phyloP scores from a whole-genome alignment of 352 stramenopile genomes.

The Blastocystis sp. region DNA sequence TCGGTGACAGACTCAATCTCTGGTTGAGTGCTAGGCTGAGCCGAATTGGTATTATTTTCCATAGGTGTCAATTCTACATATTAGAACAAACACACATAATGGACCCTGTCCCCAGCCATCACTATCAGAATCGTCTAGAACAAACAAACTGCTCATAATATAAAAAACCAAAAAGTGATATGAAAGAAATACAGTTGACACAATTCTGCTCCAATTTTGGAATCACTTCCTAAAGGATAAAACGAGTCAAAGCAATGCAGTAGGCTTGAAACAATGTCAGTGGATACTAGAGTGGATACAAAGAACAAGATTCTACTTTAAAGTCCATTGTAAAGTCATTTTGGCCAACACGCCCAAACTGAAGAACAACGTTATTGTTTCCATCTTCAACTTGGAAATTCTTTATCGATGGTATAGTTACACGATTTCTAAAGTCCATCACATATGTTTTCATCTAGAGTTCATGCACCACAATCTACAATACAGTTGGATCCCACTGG shows the following conservation, averaged over 20 bases:
- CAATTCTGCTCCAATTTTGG: neutral
- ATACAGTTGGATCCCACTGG: conserved; percentile 55
- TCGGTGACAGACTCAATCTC: too few relatives aligned
- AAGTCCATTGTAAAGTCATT: conserved; percentile 65
- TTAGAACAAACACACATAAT: neutral
- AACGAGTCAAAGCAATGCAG: conserved; percentile 35
- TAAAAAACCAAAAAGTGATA: neutral
- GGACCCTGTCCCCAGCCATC: conserved; percentile 6
- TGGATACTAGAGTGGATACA: neutral
- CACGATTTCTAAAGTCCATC: conserved; percentile 63
- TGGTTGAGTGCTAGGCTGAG: neutral
- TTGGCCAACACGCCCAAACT: conserved; percentile 65
- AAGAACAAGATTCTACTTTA: neutral
- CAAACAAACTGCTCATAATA: conserved; percentile 45
- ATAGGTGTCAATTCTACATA: neutral
- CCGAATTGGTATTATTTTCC: neutral
- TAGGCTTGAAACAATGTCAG: conserved; percentile 46
- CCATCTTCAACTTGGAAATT: conserved; percentile 64
- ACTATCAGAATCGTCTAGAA: conserved; percentile 38
- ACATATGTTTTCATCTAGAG: conserved; percentile 38
- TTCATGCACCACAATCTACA: neutral
- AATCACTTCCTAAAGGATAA: neutral
- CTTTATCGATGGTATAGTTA: conserved; percentile 65
- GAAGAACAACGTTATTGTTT: conserved; percentile 59
- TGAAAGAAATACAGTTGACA: neutral